These are phyloP conservation scores for Panellus pusillus DNA, from an alignment of 768 basidiomycete genomes.

Conservation along the genomic window DNA sequence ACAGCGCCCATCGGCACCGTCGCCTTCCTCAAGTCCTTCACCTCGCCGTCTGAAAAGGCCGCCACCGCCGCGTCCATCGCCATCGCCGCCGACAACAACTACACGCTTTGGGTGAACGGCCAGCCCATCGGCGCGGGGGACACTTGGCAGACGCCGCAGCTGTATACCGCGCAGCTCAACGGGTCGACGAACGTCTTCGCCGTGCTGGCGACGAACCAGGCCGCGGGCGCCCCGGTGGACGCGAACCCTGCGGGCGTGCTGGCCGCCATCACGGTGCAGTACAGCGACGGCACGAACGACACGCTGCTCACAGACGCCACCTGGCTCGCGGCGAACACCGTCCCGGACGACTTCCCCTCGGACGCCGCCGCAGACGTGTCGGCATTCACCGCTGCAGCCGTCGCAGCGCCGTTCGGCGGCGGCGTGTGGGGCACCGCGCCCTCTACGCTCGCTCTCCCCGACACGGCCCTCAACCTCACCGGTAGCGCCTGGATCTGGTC, in stretches of 20 bases:
- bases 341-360: constrained; percentile 14
- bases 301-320: constrained; percentile 8
- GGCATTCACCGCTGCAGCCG: constrained; percentile 1
- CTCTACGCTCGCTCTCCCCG: neutral
- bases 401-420: constrained; percentile 7
- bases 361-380: constrained; percentile 11
- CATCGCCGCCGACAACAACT: constrained; percentile 18
- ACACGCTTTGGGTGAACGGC: constrained; percentile 15
- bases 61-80: constrained; percentile 8
- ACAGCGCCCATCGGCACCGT: constrained; percentile 8
- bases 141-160: constrained; percentile 1
- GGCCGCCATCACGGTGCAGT: constrained; percentile 6
- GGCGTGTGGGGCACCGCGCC: constrained; percentile 10
- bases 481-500: constrained; percentile 17
- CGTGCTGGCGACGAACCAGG: constrained; percentile 2
- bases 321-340: constrained; percentile 8
- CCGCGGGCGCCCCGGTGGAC: neutral
- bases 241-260: constrained; percentile 16
- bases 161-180: constrained; percentile 10
- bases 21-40: constrained; percentile 13
- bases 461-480: neutral
- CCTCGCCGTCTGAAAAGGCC: constrained; percentile 7
- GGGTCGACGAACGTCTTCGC: constrained; percentile 12
- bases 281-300: constrained; percentile 7
- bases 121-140: constrained; percentile 10